phyloP scores from a whole-genome alignment of 2,329 filamentous ascomycete genomes.

The Nemania bipapillata region DNA sequence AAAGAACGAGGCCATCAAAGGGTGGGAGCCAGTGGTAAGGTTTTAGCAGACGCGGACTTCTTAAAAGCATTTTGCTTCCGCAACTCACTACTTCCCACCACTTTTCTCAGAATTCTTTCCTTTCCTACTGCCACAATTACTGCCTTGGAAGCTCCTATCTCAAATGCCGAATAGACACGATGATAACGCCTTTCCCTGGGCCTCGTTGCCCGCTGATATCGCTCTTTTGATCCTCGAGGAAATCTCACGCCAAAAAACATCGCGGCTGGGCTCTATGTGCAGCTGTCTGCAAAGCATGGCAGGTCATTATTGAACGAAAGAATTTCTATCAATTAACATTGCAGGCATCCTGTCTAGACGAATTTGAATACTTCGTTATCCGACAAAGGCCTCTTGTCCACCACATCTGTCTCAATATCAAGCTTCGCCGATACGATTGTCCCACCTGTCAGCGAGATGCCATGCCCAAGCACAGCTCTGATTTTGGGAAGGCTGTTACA shows the following conservation, averaged over 20 bases:
- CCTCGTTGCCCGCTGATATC: slow-evolving; percentile 20
- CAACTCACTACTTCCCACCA: slow-evolving; percentile 20
- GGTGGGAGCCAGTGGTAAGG: slow-evolving; percentile 20
- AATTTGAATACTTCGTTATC: slow-evolving; percentile 41
- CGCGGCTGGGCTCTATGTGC: slow-evolving; percentile 47
- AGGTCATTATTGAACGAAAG: slow-evolving; percentile 45
- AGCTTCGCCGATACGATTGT: slow-evolving; percentile 46
- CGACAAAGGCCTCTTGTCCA: slow-evolving; percentile 43
- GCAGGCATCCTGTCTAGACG: slow-evolving; percentile 41
- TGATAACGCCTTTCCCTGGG: slow-evolving; percentile 23
- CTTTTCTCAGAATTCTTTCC: slow-evolving; percentile 22
- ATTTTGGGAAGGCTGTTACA: slow-evolving; percentile 41
- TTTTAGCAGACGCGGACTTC: slow-evolving; percentile 22
- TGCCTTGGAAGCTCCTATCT: slow-evolving; percentile 21
- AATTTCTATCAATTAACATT: slow-evolving; percentile 48
- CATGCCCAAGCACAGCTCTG: slow-evolving; percentile 24
- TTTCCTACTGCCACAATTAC: slow-evolving; percentile 24
- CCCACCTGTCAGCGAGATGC: slow-evolving; percentile 10
- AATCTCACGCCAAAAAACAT: slow-evolving; percentile 36
- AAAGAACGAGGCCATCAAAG: slow-evolving; percentile 9
- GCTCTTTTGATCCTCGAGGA: slow-evolving; percentile 18
- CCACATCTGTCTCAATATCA: slow-evolving; percentile 49
- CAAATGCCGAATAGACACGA: slow-evolving; percentile 21
- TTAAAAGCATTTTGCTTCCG: slow-evolving; percentile 22
- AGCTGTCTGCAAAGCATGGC: slow-evolving; percentile 53